Base-by-base conservation (phyloP, 2,329 filamentous ascomycete species). In the Lecanicillium sp. region DNA sequence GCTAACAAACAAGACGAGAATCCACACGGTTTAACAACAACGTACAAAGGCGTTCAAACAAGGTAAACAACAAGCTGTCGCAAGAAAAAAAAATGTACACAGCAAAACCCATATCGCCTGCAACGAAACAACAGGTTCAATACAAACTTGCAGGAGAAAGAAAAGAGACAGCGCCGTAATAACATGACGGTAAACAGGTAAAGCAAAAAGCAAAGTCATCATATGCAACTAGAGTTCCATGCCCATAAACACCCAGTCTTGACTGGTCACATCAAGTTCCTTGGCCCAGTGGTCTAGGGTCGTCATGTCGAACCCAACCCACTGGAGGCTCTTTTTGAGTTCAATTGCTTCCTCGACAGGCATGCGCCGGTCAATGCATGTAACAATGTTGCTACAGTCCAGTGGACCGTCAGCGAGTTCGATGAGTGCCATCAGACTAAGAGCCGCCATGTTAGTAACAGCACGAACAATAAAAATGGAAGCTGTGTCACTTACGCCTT, bases 221-320 rank as follows among this genome's bases (percentile, higher is more conserved):
- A 7, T 19, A 20, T 25, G 25, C 27, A 15, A 37, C 44, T 73
- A 94, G 42, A 90, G 68, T 59, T 95, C 88, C 79, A 94, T 92
- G 46, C 81, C 80, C 71, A 95, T 78, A 58, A 94, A 87, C 43
- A 95, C 61, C 89, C 89, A 96, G 53, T 72, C 72, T 37, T 79
- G 66, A 64, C 87, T 94, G 36, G 84, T 79, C 38, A 81, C 72
- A 46, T 84, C 77, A 39, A 73, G 58, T 29, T 71, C 69, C 33
- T 70, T 65, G 13, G 77, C 74, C 82, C 87, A 95, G 50, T 78
- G 74, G 49, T 88, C 81, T 31, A 96, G 71, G 17, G 85, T 90
- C 36, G 79, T 80, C 49, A 90, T 74, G 56, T 86, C 84, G 56
- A 95, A 95, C 40, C 89, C 89, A 47, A 94, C 89, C 89, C 89